Evolutionary conservation across 2,329 filamentous ascomycete genomes (phyloP), one percentile per base, ranked within the genome.

Genomic region (Hymenoscyphus salicellus): DNA sequence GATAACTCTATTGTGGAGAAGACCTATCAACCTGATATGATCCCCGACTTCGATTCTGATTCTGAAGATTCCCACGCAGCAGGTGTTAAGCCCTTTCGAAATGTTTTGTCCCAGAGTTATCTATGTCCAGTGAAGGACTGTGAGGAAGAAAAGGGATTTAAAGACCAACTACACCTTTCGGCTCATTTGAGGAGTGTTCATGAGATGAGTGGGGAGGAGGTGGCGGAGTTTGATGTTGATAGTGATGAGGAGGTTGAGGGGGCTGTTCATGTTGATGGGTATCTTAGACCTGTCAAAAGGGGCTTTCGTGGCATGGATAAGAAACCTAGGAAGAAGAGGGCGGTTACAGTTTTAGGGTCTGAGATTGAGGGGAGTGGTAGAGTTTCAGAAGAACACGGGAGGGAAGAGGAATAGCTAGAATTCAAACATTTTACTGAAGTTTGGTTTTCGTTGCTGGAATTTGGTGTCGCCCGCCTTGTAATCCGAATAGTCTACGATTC

Each of bases 261-360:
- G 0, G 88, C 81, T 0, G 85, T 91, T 23, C 89, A 91, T 70
- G 82, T 86, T 1, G 89, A 92, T 74, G 86, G 89, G 0, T 92
- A 89, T 71, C 69, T 92, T 70, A 79, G 80, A 72, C 82, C 83
- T 3, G 81, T 91, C 8, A 71, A 71, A 14, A 52, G 60, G 16
- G 60, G 56, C 8, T 60, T 56, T 55, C 63, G 68, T 17, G 69
- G 68, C 17, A 11, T n/a, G 26, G 64, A 66, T 28, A 67, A 63
- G 30, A 26, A 43, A 23, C 36, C 60, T 17, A 55, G 63, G 75
- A 68, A 65, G 62, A 60, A 56, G 46, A 52, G 26, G 46, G 36
- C 4, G 46, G 3, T 23, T 2, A 52, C 26, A 8, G n/a, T 1
- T 14, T 14, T 52, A 10, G 46, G 14, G 10, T 52, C 46, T 52